A percentile compares a stretch with the other conserved stretches of the same genome.
phyloP scores from a whole-genome alignment of 805 yeast species.

The Candida sithepensis region DNA sequence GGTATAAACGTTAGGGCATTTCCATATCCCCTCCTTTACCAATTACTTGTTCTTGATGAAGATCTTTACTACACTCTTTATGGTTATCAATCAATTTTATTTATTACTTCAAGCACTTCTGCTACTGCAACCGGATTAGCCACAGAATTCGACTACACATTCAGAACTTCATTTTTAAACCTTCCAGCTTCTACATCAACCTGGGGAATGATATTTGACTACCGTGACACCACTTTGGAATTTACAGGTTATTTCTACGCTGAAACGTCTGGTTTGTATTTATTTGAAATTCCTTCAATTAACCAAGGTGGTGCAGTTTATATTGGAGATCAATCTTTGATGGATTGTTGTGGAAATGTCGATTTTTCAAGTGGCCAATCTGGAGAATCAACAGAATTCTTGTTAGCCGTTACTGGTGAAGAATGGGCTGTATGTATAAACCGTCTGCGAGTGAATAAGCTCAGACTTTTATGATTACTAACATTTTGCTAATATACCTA shows the following conservation, averaged over 20 bases:
- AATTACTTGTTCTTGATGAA: not conserved
- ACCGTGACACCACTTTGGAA: constrained; percentile 4
- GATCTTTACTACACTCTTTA: constrained; percentile 2
- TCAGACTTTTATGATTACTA: no score
- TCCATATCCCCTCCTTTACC: not conserved
- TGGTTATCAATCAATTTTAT: not conserved
- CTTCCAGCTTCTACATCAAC: not conserved
- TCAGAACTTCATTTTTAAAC: not conserved
- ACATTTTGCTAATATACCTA: not conserved
- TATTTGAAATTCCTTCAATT: not conserved
- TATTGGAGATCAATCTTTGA: constrained; percentile 1
- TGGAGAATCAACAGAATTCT: not conserved
- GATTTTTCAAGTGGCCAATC: not conserved
- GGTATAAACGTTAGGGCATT: constrained; percentile 5
- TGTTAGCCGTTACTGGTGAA: constrained; percentile 1
- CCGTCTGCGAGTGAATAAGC: no score
- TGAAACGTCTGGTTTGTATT: constrained; percentile 5
- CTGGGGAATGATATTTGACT: constrained; percentile 1
- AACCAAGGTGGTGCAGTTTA: constrained; percentile 4
- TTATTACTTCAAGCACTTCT: not conserved
- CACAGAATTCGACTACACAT: not conserved
- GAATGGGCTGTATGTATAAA: constrained; percentile 2
- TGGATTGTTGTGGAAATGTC: constrained; percentile 4
- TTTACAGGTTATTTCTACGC: constrained; percentile 9
- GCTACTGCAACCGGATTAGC: not conserved